A percentile compares a stretch with the other conserved stretches of the same genome.
Evolutionary conservation across 2,329 filamentous ascomycete species (phyloP).

Genomic region (Aspergillus sp.): DNA sequence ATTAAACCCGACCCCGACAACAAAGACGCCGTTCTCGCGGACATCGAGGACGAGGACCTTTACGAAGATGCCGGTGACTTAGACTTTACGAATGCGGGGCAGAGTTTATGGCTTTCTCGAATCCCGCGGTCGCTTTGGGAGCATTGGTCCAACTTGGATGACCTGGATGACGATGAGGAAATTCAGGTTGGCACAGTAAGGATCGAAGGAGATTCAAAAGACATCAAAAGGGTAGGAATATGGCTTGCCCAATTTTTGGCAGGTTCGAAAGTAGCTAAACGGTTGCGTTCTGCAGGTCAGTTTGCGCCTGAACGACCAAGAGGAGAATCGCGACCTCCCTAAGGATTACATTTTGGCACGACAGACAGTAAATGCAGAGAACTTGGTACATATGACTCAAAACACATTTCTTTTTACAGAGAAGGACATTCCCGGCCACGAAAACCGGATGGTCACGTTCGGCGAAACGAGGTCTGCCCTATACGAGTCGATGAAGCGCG

Average conservation of each 20-base stretch:
- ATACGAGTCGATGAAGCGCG: conserved; percentile 47
- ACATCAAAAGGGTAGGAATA: conserved; percentile 46
- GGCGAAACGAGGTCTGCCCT: conserved; percentile 47
- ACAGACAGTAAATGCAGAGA: conserved; percentile 53
- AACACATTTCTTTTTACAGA: conserved; percentile 94
- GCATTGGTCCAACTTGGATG: conserved; percentile 70
- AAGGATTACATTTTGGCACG: conserved; percentile 84
- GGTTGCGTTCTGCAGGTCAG: conserved; percentile 57
- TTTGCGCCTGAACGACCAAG: conserved; percentile 65
- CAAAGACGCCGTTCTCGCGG: conserved; percentile 34
- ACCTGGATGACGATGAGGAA: conserved; percentile 76
- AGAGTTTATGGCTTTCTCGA: conserved; percentile 68
- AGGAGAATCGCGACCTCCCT: conserved; percentile 72
- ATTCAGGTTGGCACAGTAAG: conserved; percentile 76
- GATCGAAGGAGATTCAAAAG: conserved; percentile 56
- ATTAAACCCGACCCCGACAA: conserved; percentile 44
- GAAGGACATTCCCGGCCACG: conserved; percentile 81
- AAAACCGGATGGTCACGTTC: conserved; percentile 45
- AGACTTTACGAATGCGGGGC: conserved; percentile 53
- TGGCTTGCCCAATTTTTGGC: not conserved
- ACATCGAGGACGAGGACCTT: conserved; percentile 63
- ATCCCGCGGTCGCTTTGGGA: conserved; percentile 80
- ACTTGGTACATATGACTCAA: conserved; percentile 52
- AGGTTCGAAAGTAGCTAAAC: conserved; percentile 4
- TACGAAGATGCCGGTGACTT: conserved; percentile 68